Conservation (phyloP, 345 rosid genomes). For the Salix purpurea region DNA sequence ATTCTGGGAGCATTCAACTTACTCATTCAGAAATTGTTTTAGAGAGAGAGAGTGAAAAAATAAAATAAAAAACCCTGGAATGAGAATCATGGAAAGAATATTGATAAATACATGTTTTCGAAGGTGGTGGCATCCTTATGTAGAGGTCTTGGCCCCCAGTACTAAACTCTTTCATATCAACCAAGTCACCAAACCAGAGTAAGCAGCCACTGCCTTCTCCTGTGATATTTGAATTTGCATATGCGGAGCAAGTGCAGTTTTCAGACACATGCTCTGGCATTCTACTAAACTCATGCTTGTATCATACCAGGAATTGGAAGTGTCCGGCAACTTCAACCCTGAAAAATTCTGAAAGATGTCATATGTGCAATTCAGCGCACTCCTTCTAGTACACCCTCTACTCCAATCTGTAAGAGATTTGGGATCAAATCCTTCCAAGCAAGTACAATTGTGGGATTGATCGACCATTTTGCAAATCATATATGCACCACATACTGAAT, state of each 20-base stretch:
- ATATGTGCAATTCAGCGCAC: not conserved
- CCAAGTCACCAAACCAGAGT: constrained; percentile 11
- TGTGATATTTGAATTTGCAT: not conserved
- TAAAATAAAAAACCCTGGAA: no score
- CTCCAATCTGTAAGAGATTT: not conserved
- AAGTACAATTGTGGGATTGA: not conserved
- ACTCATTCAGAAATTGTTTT: no score
- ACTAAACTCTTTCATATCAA: not conserved
- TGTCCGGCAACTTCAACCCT: constrained; percentile 7
- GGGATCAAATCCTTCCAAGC: constrained; percentile 15
- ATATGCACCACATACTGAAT: constrained; percentile 14
- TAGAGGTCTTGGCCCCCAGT: constrained; percentile 1
- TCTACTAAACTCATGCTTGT: not conserved
- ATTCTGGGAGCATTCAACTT: no score
- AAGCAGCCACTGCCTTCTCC: constrained; percentile 16
- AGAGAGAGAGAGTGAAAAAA: no score
- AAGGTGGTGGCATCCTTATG: not conserved
- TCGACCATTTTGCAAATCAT: not conserved
- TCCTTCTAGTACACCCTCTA: constrained; percentile 9
- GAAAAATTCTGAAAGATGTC: not conserved
- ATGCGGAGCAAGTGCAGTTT: constrained; percentile 6
- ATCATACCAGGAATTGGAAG: not conserved
- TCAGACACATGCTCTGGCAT: not conserved
- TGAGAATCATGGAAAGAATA: no score
- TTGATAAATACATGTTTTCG: not conserved